Conservation (phyloP, 257 asterid species). For the Penstemon davidsonii region DNA sequence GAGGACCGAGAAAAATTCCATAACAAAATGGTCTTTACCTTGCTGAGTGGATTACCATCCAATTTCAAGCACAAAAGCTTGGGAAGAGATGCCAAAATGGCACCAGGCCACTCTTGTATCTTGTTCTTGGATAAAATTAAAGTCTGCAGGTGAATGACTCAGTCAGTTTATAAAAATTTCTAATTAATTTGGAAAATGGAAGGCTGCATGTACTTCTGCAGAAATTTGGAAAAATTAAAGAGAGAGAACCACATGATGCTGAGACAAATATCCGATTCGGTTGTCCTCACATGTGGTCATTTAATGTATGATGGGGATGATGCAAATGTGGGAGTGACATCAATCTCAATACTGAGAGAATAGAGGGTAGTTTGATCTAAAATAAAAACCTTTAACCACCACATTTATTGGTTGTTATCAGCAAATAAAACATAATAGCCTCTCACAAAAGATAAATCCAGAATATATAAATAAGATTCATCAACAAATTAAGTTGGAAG, state of each 20-base stretch:
- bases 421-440: conserved; percentile 17
- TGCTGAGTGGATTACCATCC: conserved; percentile 74
- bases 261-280: conserved; percentile 9
- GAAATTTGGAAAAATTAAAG: neutral
- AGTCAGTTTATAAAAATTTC: conserved; percentile 11
- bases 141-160: conserved; percentile 45
- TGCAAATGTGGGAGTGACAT: conserved; percentile 4
- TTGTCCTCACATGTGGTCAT: conserved; percentile 13
- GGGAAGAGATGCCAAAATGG: conserved; percentile 60
- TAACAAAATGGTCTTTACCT: conserved; percentile 47
- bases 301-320: neutral
- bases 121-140: conserved; percentile 85
- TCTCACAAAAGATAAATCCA: conserved; percentile 18
- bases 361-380: neutral
- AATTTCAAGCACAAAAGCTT: conserved; percentile 86
- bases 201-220: neutral
- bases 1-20: conserved; percentile 4
- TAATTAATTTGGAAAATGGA: neutral
- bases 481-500: conserved; percentile 20
- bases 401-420: conserved; percentile 16
- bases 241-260: neutral
- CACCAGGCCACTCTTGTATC: conserved; percentile 87
- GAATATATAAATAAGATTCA: conserved; percentile 7
- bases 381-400: conserved; percentile 5
- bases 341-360: conserved; percentile 9